phyloP scores from a whole-genome alignment of 768 basidiomycete genomes.

The Psilocybe sp. region DNA sequence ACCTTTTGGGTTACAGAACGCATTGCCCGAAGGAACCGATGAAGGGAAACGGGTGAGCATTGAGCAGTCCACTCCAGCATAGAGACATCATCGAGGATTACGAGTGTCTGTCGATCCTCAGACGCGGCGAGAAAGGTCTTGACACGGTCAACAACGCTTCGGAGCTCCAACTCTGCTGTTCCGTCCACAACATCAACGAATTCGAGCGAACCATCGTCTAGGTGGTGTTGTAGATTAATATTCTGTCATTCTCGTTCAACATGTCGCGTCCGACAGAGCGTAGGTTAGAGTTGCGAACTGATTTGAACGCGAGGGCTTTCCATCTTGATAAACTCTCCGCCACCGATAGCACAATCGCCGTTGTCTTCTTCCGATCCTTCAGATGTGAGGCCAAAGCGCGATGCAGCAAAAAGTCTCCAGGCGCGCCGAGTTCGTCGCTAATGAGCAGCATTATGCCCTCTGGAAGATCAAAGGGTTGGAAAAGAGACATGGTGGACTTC shows the following conservation, averaged over 20 bases:
- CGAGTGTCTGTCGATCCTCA: constrained; percentile 26
- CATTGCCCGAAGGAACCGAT: constrained; percentile 58
- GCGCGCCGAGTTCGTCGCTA: constrained; percentile 67
- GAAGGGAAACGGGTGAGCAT: constrained; percentile 41
- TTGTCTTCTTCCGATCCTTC: constrained; percentile 36
- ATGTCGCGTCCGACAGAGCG: background rate
- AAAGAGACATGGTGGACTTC: constrained; percentile 23
- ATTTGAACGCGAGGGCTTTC: constrained; percentile 61
- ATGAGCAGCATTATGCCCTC: constrained; percentile 55
- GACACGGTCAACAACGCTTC: constrained; percentile 34
- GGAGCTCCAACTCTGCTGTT: constrained; percentile 15
- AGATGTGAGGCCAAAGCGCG: constrained; percentile 47
- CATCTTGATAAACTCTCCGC: constrained; percentile 57
- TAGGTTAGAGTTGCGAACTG: constrained; percentile 40
- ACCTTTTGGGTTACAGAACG: constrained; percentile 54
- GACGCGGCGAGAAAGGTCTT: constrained; percentile 19
- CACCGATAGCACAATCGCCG: constrained; percentile 53
- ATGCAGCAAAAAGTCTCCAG: constrained; percentile 73
- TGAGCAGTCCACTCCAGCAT: constrained; percentile 73
- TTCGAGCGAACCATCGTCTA: constrained; percentile 37
- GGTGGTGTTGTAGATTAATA: constrained; percentile 33
- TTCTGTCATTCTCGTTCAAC: constrained; percentile 24
- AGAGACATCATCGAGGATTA: constrained; percentile 72
- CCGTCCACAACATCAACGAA: constrained; percentile 48
- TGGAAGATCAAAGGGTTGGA: constrained; percentile 53